Conservation (phyloP, 257 asterid species). For the Nicotiana sylvestris region DNA sequence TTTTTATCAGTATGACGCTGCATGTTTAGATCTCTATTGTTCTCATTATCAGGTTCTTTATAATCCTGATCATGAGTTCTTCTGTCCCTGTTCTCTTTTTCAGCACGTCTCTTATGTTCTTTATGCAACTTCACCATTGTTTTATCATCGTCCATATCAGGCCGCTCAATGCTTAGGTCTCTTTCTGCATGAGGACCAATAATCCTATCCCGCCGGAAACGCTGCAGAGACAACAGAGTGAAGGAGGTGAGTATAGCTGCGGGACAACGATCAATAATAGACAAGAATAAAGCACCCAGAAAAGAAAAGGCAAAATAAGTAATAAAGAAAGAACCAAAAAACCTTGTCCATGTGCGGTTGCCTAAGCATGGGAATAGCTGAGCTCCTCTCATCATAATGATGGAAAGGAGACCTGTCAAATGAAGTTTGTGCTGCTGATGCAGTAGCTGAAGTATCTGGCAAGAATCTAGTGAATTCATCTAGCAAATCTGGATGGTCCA, state of each 20-base stretch:
- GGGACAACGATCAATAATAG: conserved; percentile 14
- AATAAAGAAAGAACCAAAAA: neutral
- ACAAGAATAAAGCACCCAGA: neutral
- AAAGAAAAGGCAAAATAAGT: conserved; percentile 1
- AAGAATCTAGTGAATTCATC: conserved; percentile 93
- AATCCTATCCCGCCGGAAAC: conserved; percentile 57
- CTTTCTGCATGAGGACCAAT: conserved; percentile 60
- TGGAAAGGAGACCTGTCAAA: conserved; percentile 51
- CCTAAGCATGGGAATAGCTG: conserved; percentile 54
- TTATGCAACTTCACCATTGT: conserved; percentile 59
- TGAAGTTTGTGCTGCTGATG: conserved; percentile 59
- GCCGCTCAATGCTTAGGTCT: conserved; percentile 75
- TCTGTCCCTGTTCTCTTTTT: conserved; percentile 68
- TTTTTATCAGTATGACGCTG: conserved; percentile 65
- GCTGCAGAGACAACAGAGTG: conserved; percentile 36
- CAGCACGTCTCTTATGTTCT: conserved; percentile 76
- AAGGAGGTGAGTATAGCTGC: conserved; percentile 19
- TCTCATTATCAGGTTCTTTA: conserved; percentile 59
- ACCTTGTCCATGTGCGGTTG: conserved; percentile 78
- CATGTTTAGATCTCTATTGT: conserved; percentile 56
- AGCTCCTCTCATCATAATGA: conserved; percentile 81
- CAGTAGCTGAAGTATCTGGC: conserved; percentile 72
- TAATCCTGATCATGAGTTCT: conserved; percentile 70
- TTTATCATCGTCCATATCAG: conserved; percentile 79
- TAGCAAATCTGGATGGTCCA: conserved; percentile 85